A percentile compares a stretch with the other conserved stretches of the same genome.
Conservation (phyloP, 2,329 filamentous ascomycete genomes). For the Teratosphaeria viscida region DNA sequence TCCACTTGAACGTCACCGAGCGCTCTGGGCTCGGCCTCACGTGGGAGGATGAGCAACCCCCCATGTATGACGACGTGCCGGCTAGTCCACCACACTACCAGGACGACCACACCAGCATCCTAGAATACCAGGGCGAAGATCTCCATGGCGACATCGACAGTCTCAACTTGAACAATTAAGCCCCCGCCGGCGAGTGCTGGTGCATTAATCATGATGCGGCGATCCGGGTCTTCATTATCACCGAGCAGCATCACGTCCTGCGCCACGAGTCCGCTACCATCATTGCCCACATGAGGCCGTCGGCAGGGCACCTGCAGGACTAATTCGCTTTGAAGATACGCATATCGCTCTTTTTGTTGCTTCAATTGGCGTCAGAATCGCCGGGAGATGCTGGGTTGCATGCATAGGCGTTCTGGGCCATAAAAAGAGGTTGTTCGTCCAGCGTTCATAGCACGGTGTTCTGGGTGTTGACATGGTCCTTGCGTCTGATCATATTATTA, state of each 20-base stretch:
- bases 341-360: neutral
- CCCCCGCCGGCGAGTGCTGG: neutral
- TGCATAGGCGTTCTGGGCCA: neutral
- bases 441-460: neutral
- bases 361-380: neutral
- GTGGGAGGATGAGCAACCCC: conserved; percentile 94
- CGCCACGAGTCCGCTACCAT: neutral
- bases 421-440: neutral
- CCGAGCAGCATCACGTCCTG: neutral
- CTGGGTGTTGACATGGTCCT: neutral
- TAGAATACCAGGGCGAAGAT: conserved; percentile 39
- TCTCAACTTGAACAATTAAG: conserved; percentile 1
- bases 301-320: neutral
- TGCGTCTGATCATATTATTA: neutral
- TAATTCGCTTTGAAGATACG: neutral
- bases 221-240: neutral
- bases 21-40: conserved; percentile 78
- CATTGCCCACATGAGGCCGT: neutral
- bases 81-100: conserved; percentile 60
- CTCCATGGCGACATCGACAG: conserved; percentile 36
- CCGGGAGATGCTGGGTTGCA: neutral
- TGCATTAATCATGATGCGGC: neutral
- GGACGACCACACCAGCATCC: conserved; percentile 25
- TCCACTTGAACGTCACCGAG: conserved; percentile 72
- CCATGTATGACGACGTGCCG: conserved; percentile 88